phyloP scores from a whole-genome alignment of 177 flowering plant species.

The Telopea speciosissima region DNA sequence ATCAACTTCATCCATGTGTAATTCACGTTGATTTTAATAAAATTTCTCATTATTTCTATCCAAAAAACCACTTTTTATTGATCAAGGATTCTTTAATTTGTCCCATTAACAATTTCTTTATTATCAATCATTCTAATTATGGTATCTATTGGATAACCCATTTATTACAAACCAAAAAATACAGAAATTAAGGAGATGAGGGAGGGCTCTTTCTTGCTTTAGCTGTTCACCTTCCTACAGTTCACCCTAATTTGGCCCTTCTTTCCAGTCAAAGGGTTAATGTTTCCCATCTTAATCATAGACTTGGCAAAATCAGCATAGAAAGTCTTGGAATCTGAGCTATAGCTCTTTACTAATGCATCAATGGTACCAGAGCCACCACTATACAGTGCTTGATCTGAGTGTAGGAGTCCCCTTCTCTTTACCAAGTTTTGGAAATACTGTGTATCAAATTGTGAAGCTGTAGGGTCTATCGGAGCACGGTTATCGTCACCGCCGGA shows the following conservation, averaged over 20 bases:
- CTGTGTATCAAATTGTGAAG: slow-evolving; percentile 7
- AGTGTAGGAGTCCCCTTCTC: slow-evolving; percentile 7
- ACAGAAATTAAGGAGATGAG: no score
- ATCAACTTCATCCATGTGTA: no score
- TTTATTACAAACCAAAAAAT: no score
- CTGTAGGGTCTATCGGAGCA: slow-evolving; percentile 12
- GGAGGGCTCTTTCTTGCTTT: no score
- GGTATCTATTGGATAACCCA: no score
- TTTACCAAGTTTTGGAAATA: slow-evolving; percentile 13
- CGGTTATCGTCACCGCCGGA: slow-evolving; percentile 15
- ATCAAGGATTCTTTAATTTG: no score
- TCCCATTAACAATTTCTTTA: no score
- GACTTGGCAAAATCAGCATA: slow-evolving; percentile 9
- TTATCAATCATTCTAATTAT: no score
- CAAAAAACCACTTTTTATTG: no score
- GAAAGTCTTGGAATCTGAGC: background rate
- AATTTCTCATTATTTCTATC: no score
- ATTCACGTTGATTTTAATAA: no score
- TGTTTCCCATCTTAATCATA: slow-evolving; percentile 10
- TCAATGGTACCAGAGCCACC: slow-evolving; percentile 4
- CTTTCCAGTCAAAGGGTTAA: background rate
- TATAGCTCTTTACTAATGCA: background rate
- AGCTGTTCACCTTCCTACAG: background rate
- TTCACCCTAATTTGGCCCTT: background rate
- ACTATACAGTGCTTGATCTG: slow-evolving; percentile 7